phyloP scores from a whole-genome alignment of 306 rosid species.

The Argentina anserina region DNA sequence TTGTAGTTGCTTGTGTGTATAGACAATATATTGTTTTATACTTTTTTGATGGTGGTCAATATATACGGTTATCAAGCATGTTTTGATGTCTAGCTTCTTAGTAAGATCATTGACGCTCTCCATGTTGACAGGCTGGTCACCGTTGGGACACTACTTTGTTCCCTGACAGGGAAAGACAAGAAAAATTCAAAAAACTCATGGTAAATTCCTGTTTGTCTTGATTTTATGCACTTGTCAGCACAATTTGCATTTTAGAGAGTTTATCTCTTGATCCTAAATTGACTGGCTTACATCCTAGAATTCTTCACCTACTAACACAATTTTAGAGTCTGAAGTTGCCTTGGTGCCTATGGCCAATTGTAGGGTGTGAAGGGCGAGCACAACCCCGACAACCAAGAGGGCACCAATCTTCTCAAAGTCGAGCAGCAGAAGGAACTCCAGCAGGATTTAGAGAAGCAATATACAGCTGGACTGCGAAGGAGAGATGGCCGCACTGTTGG shows the following conservation, averaged over 20 bases:
- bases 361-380: constrained; percentile 93
- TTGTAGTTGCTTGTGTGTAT: background rate
- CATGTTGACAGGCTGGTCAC: constrained; percentile 61
- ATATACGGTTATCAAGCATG: background rate
- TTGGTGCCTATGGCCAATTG: constrained; percentile 99
- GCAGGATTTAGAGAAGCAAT: constrained; percentile 90
- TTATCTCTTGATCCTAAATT: constrained; percentile 34
- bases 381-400: constrained; percentile 39
- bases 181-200: constrained; percentile 99
- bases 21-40: background rate
- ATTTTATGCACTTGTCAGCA: background rate
- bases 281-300: constrained; percentile 34
- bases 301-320: constrained; percentile 80
- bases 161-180: constrained; percentile 84
- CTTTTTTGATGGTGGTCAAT: background rate
- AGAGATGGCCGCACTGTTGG: constrained; percentile 99
- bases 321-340: constrained; percentile 99
- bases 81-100: background rate
- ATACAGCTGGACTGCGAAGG: constrained; percentile 91
- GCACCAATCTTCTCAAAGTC: constrained; percentile 38
- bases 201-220: constrained; percentile 39
- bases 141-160: constrained; percentile 77
- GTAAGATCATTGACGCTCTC: constrained; percentile 8
- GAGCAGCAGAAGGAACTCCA: constrained; percentile 94
- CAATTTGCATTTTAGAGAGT: constrained; percentile 13